These are phyloP conservation scores for Nyctanthes arbortristis DNA, from an alignment of 257 asterid genomes.

Conservation along the genomic window DNA sequence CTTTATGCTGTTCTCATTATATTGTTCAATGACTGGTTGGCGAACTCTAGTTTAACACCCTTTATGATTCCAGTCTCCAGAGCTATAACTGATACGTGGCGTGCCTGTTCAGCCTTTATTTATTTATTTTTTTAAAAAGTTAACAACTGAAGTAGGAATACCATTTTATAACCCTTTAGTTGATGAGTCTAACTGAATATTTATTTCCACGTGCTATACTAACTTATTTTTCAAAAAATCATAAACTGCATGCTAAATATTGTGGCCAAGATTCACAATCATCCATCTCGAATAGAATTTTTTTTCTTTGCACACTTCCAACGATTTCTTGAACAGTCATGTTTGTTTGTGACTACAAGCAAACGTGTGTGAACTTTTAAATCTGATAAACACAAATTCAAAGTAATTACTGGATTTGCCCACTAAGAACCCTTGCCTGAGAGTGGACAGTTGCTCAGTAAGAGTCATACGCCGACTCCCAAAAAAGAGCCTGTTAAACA, in stretches of 20 bases:
- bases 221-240: not conserved
- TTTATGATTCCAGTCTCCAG: too few relatives aligned
- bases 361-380: not conserved
- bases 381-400: not conserved
- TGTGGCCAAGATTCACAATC: not conserved
- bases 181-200: not conserved
- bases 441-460: too few relatives aligned
- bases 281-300: not conserved
- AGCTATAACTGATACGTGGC: not conserved
- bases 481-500: not conserved
- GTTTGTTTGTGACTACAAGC: not conserved
- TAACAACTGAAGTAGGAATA: not conserved
- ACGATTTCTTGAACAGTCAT: not conserved
- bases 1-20: not conserved
- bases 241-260: not conserved
- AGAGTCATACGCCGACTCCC: too few relatives aligned
- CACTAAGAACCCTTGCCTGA: too few relatives aligned
- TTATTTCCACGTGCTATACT: not conserved
- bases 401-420: too few relatives aligned
- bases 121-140: not conserved
- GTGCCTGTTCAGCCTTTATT: not conserved
- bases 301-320: not conserved
- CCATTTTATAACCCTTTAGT: not conserved
- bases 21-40: not conserved
- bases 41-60: not conserved